Evolutionary conservation across 129 eudicot species (phyloP), one percentile per base, ranked within the genome.

Genomic region (Chrysanthemum seticuspe): DNA sequence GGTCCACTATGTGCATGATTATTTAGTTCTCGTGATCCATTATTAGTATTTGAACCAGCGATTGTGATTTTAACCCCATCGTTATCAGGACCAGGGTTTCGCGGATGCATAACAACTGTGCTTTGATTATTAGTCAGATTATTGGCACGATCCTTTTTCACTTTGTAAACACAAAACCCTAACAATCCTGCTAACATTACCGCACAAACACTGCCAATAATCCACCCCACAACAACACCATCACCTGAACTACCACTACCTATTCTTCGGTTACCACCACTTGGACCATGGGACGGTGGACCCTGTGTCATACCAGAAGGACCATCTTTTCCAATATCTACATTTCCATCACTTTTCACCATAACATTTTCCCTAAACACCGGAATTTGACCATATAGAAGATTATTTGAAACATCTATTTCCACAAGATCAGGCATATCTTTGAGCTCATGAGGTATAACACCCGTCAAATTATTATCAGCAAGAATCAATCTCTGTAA

Each of bases 321-420:
- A 56, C 65, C 70, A 47, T 83, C 89, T 56, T 78, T 80, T 59
- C 95, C 96, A 5, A 92, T 87, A 62, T 87, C 61, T 1, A 48
- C 62, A 72, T 92, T 92, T 21, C 89, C 91, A n/a, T 13, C 68
- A 31, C 73, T 80, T 27, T 62, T 80, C 12, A 87, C 80, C 13
- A 31, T 45, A 31, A 92, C 95, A 47, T 48, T 78, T 36, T 47
- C 73, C 69, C 57, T 62, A 75, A 92, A 92, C 6, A 59, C 4
- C 1, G 98, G 98, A 21, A 89, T 13, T 71, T 82, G 66, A 18
- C 98, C 98, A 36, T 80, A 79, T 23, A 92, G 72, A 6, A 81
- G 82, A 81, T 92, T 92, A 62, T 85, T 76, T 5, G 90, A 85
- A 62, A 92, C 80, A 79, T 92, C 96, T 62, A 92, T 72, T 59